A percentile compares a stretch with the other conserved stretches of the same genome.
These are phyloP conservation scores for Tricholoma flavovirens DNA, from an alignment of 768 basidiomycete genomes.

Conservation along the genomic window DNA sequence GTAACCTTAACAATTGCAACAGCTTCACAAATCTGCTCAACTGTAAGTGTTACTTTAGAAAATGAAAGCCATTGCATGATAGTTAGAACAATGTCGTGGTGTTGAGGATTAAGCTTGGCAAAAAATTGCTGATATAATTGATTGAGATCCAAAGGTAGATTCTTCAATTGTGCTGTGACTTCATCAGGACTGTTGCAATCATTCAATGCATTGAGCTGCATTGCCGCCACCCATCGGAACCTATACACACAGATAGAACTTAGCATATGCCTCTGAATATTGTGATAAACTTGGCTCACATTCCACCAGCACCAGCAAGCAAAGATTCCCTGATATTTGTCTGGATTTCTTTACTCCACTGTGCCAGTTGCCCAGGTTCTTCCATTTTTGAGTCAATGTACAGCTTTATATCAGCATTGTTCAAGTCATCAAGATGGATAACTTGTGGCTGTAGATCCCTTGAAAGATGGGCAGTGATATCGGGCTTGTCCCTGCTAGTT, in stretches of 20 bases:
- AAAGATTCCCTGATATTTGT: background rate
- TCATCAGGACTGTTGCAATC: background rate
- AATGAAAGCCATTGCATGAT: background rate
- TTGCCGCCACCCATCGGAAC: background rate
- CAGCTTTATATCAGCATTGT: background rate
- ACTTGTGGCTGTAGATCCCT: background rate
- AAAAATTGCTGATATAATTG: background rate
- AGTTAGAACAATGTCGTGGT: background rate
- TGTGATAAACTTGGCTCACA: background rate
- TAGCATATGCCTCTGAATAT: background rate
- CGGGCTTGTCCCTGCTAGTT: background rate
- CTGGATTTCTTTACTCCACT: background rate
- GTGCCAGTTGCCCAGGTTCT: background rate
- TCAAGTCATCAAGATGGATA: too few relatives aligned
- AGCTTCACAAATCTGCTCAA: background rate
- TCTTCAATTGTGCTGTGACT: background rate
- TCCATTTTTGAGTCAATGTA: background rate
- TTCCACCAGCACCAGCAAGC: background rate
- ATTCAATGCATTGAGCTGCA: background rate
- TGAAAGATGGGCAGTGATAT: background rate
- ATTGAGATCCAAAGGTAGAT: background rate
- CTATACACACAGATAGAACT: background rate
- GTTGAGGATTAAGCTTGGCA: too few relatives aligned
- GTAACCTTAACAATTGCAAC: background rate
- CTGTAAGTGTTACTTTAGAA: background rate